phyloP scores from a whole-genome alignment of 139 green algal species.

The Chlorella sp. region DNA sequence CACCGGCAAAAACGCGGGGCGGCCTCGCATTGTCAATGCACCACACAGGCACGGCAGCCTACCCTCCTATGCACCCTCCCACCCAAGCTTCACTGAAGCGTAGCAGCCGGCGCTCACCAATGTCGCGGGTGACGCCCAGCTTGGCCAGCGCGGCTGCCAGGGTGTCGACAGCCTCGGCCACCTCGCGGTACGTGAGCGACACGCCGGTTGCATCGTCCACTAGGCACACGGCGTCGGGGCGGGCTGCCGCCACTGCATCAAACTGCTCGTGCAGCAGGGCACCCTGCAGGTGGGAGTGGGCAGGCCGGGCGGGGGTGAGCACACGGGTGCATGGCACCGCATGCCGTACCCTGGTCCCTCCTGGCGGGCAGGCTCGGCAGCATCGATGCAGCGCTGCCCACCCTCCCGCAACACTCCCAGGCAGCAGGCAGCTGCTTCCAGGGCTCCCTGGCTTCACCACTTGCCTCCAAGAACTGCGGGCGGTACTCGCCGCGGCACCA shows the following conservation, averaged over 20 bases:
- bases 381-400: too few relatives aligned
- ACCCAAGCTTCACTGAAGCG: too few relatives aligned
- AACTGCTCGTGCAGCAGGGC: conserved; percentile 39
- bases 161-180: conserved; percentile 46
- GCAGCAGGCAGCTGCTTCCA: too few relatives aligned
- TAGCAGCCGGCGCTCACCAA: background rate
- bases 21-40: too few relatives aligned
- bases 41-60: too few relatives aligned
- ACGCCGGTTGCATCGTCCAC: background rate
- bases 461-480: background rate
- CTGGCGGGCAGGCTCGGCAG: too few relatives aligned
- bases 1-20: too few relatives aligned
- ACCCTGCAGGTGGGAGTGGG: background rate
- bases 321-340: background rate
- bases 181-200: conserved; percentile 23
- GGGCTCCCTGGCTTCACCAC: background rate
- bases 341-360: too few relatives aligned
- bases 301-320: background rate
- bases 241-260: conserved; percentile 14
- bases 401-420: background rate
- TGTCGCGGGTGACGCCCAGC: conserved; percentile 21
- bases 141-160: conserved; percentile 42
- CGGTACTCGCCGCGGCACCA: background rate
- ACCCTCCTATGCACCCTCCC: too few relatives aligned
- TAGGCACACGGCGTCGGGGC: conserved; percentile 32